Evolutionary conservation across 371 early-diverging fungal genomes (phyloP), one percentile per base, ranked within the genome.

Genomic region (Apophysomyces variabilis): DNA sequence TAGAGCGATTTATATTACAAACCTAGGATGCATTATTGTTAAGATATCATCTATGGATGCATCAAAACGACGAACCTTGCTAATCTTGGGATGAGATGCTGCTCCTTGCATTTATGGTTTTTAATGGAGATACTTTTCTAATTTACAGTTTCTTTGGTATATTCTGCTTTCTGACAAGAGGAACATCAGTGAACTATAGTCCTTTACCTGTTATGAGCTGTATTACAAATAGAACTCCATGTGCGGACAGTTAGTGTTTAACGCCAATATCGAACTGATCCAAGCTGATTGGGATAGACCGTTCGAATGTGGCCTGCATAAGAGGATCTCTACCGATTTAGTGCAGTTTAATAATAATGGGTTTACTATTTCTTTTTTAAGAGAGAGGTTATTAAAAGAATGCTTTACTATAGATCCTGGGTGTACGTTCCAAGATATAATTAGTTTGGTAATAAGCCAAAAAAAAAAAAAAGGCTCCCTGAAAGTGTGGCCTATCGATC

Each of bases 231-330:
- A 50, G 4, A 21, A 50, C 54, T 21, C 54, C 5, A 50, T 7
- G 8, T 21, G 54, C 54, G 32, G 54, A 21, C 11, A 9, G 9
- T 21, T 50, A 26, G 7, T 26, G 9, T 50, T 50, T 16, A 9
- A 18, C 16, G 21, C 11, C 14, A 14, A 50, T 4, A 21, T 50
- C 21, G 7, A 21, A 21, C 32, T 9, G 21, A 9, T 4, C 54
- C 21, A 21, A 21, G 54, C 54, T 18, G 9, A 9, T 9, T 21
- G 9, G 21, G 16, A 50, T 9, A 16, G 21, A 26, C 4, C 32
- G 54, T 50, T 50, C 54, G 16, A 50, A 50, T 50, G 21, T 21
- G 21, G 9, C 8, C 54, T 50, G 54, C 21, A 50, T 50, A 26
- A 26, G 32, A 26, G 32, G 32, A 26, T 26, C 3, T 26, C 32